Conservation (phyloP, 345 rosid genomes). For the Kandelia obovata region DNA sequence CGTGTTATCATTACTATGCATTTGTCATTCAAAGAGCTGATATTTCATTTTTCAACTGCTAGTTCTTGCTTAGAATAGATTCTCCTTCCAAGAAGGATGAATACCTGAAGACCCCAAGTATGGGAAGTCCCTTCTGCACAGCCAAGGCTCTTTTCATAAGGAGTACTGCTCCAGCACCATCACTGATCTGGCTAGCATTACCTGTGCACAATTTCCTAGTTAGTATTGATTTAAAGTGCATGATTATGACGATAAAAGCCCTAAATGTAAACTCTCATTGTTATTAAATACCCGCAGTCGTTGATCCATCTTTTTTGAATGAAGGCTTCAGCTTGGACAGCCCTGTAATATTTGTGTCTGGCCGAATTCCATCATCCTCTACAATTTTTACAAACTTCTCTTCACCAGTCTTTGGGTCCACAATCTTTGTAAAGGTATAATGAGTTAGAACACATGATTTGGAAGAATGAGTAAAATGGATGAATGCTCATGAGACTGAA, state of each 20-base stretch:
- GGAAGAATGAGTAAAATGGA: neutral
- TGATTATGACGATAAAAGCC: neutral
- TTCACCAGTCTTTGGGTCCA: slow-evolving; percentile 76
- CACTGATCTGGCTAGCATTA: slow-evolving; percentile 95
- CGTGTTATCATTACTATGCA: too few species aligned
- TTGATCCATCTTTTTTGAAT: slow-evolving; percentile 72
- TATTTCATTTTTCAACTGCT: too few species aligned
- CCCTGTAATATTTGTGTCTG: slow-evolving; percentile 52
- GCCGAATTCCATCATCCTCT: slow-evolving; percentile 85
- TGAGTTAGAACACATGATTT: neutral
- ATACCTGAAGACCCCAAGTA: slow-evolving; percentile 91
- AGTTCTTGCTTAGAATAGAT: too few species aligned
- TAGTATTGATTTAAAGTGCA: neutral
- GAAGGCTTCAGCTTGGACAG: slow-evolving; percentile 81
- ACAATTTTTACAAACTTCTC: slow-evolving; percentile 59
- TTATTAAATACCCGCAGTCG: slow-evolving; percentile 72
- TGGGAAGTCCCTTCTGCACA: slow-evolving; percentile 74
- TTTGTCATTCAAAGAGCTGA: too few species aligned
- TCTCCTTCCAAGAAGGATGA: neutral
- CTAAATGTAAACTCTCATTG: neutral
- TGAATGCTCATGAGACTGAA: neutral
- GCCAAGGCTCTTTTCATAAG: slow-evolving; percentile 89
- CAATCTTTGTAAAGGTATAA: slow-evolving; percentile 42
- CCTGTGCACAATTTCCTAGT: slow-evolving; percentile 36
- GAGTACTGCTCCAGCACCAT: slow-evolving; percentile 96